phyloP scores from a whole-genome alignment of 495 filamentous ascomycete genomes.

The Hypomontagnella submonticulosa region DNA sequence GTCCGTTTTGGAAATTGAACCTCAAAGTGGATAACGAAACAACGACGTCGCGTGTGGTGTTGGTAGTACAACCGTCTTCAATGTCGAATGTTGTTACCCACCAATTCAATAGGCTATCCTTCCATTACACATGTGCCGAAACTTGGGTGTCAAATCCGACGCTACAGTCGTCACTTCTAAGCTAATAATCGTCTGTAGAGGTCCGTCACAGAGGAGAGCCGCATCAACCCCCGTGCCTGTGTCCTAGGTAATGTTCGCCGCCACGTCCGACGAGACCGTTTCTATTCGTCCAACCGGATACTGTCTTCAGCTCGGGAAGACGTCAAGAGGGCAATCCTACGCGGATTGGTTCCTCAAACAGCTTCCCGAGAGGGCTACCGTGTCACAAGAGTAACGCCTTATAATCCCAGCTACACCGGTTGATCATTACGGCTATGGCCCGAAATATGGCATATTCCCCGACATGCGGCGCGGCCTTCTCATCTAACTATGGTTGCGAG shows the following conservation, averaged over 20 bases:
- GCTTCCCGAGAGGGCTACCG: slow-evolving; percentile 39
- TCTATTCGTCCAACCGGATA: slow-evolving; percentile 19
- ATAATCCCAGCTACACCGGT: slow-evolving; percentile 24
- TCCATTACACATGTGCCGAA: slow-evolving; percentile 29
- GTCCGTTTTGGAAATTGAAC: slow-evolving; percentile 15
- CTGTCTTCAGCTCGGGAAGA: neutral
- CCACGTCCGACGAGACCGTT: slow-evolving; percentile 10
- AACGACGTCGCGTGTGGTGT: slow-evolving; percentile 9
- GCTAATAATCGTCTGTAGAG: slow-evolving; percentile 23
- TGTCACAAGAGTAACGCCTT: slow-evolving; percentile 23
- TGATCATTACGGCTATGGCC: slow-evolving; percentile 36
- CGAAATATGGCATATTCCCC: slow-evolving; percentile 42
- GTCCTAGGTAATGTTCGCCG: neutral
- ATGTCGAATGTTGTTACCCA: neutral
- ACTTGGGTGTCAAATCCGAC: slow-evolving; percentile 18
- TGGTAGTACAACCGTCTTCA: slow-evolving; percentile 11
- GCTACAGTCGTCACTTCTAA: slow-evolving; percentile 19
- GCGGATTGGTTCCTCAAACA: slow-evolving; percentile 24
- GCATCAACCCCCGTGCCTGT: slow-evolving; percentile 15
- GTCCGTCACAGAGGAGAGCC: slow-evolving; percentile 29
- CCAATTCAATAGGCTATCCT: slow-evolving; percentile 17
- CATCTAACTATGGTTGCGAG: slow-evolving; percentile 35
- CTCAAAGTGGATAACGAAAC: slow-evolving; percentile 3
- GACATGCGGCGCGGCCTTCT: slow-evolving; percentile 21
- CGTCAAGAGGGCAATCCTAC: slow-evolving; percentile 28